Evolutionary conservation across 2,329 filamentous ascomycete species (phyloP).

Genomic region (Colletotrichum aenigma): DNA sequence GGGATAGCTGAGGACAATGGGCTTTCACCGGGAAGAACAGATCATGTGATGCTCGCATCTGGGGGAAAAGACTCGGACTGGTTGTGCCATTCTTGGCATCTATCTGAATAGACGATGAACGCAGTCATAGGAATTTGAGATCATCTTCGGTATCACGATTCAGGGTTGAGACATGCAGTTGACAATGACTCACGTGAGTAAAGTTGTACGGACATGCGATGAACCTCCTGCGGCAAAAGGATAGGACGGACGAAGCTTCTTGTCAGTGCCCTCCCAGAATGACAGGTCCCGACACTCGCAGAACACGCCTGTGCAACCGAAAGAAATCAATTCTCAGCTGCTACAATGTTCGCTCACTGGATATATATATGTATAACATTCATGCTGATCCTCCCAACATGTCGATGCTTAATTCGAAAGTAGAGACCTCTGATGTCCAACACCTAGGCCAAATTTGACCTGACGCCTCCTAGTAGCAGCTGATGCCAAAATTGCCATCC

Average conservation of each 20-base stretch:
- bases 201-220: not conserved
- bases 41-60: not conserved
- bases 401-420: not conserved
- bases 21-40: not conserved
- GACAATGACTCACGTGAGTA: not conserved
- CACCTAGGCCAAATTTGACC: not conserved
- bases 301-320: not conserved
- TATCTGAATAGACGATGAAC: not conserved
- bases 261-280: not conserved
- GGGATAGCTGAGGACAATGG: not conserved
- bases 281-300: not conserved
- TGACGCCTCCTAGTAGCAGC: not conserved
- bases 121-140: not conserved
- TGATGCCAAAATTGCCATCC: not conserved
- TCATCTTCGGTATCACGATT: not conserved
- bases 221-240: not conserved
- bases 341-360: not conserved
- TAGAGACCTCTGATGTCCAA: not conserved
- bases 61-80: not conserved
- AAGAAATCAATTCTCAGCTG: not conserved
- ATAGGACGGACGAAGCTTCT: not conserved
- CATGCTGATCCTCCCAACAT: not conserved
- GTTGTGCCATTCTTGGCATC: not conserved
- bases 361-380: not conserved
- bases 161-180: not conserved